A percentile compares a stretch with the other conserved stretches of the same genome.
phyloP scores from a whole-genome alignment of 2,329 filamentous ascomycete species.

The Stemphylium beticola region DNA sequence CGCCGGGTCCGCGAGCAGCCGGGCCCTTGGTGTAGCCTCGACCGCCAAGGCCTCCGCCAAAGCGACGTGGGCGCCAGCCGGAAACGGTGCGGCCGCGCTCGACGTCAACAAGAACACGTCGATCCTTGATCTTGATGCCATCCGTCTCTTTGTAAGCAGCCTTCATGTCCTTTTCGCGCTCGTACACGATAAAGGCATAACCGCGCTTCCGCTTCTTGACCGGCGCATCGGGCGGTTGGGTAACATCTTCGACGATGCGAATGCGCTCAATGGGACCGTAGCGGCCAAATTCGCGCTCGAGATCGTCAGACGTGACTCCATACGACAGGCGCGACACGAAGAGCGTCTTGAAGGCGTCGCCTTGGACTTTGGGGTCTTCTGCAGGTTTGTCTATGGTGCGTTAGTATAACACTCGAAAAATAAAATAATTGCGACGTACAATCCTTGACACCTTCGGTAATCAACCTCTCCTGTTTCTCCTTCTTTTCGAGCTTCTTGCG shows the following conservation, averaged over 20 bases:
- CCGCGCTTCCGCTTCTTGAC: slow-evolving; percentile 74
- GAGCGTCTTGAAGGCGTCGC: slow-evolving; percentile 93
- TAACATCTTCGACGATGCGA: slow-evolving; percentile 81
- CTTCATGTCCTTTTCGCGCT: slow-evolving; percentile 99
- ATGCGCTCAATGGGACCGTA: slow-evolving; percentile 96
- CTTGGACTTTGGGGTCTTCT: slow-evolving; percentile 86
- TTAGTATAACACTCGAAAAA: slow-evolving; percentile 19
- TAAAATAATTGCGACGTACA: slow-evolving; percentile 59
- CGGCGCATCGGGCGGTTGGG: slow-evolving; percentile 68
- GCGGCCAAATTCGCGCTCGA: slow-evolving; percentile 91
- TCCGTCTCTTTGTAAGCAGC: slow-evolving; percentile 90
- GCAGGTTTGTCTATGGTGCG: slow-evolving; percentile 71
- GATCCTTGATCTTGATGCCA: slow-evolving; percentile 90
- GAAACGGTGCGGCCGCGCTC: slow-evolving; percentile 94
- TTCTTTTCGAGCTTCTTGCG: slow-evolving; percentile 83
- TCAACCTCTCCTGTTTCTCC: slow-evolving; percentile 66
- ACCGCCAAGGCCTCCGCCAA: slow-evolving; percentile 90
- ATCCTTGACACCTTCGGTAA: slow-evolving; percentile 67
- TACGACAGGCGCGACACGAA: slow-evolving; percentile 92
- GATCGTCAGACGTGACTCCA: slow-evolving; percentile 83
- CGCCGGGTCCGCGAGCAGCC: slow-evolving; percentile 73
- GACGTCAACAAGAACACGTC: slow-evolving; percentile 91
- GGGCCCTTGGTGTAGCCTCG: slow-evolving; percentile 88
- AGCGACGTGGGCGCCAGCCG: slow-evolving; percentile 89
- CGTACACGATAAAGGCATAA: slow-evolving; percentile 96